Conservation (phyloP, 106 monocot species). For the Agapanthus africanus region DNA sequence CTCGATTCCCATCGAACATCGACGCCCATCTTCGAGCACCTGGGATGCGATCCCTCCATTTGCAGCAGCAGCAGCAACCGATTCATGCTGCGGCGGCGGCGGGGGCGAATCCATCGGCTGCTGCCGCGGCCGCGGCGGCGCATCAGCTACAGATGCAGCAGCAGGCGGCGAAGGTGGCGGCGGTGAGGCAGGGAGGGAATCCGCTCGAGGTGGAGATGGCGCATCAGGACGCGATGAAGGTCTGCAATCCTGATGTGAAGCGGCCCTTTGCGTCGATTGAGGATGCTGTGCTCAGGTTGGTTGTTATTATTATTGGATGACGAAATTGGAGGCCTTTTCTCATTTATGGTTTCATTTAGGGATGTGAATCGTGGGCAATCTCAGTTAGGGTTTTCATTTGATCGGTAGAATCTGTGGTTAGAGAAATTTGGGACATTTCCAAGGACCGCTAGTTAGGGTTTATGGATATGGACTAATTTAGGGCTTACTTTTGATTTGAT, state of each 20-base stretch:
- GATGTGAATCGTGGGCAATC: too few species aligned
- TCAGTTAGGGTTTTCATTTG: too few species aligned
- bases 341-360: constrained; percentile 1
- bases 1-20: constrained; percentile 94
- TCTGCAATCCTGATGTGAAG: constrained; percentile 89
- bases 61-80: constrained; percentile 7
- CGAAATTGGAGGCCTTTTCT: too few species aligned
- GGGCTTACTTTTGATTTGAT: too few species aligned
- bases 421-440: too few species aligned
- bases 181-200: constrained; percentile 17
- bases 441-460: too few species aligned
- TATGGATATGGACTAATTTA: too few species aligned
- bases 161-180: constrained; percentile 5
- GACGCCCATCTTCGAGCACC: constrained; percentile 80
- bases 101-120: background rate
- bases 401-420: too few species aligned
- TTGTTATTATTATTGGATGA: too few species aligned
- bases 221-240: constrained; percentile 81
- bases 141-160: constrained; percentile 6
- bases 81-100: background rate
- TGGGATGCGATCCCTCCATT: constrained; percentile 56
- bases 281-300: constrained; percentile 85
- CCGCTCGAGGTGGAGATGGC: constrained; percentile 85
- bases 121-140: background rate
- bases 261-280: constrained; percentile 74